Base-by-base conservation (phyloP, 2,329 filamentous ascomycete genomes). In the Fusarium papillatum region DNA sequence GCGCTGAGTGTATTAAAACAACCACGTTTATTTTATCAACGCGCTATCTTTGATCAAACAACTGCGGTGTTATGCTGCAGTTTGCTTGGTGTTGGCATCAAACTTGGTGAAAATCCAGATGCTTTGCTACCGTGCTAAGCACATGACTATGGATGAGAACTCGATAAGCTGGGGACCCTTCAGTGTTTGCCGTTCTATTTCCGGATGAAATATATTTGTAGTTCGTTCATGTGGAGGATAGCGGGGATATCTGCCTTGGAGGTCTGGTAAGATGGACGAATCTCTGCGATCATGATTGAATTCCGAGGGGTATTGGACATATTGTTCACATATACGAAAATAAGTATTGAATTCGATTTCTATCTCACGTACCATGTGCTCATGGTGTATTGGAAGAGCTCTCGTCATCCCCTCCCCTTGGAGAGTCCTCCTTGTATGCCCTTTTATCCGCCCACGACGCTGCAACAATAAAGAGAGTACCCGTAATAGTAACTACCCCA, bases 91-190 rank as follows among this genome's bases (percentile, higher is more conserved):
- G 36, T 38, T 38, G 6, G 36, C 14, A 36, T 16, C 5, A 38
- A 7, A 16, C 6, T 38, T 38, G 14, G 36, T 36, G 7, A 38
- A 16, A 38, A 17, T 17, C 36, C 36, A 1, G 14, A 7, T 38
- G 36, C 14, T 26, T 17, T 50, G 22, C 14, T 50, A 17, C 46
- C 10, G 22, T 17, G 5, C 22, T 9, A 26, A 26, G 14, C 14
- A 17, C 2, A 4, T 6, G 2, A 17, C 14, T 26, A 6, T 9
- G 46, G 10, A 4, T 1, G 8, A 26, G 14, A 2, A 16, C 5
- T 26, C 2, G 2, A 17, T 7, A 50, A 8, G 46, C 2, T 26
- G 4, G 22, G 8, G 16, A 2, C 14, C 7, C 2, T 46, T 16
- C 7, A 2, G 13, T 14, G 16, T 46, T 24, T 24, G 7, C 13